These are phyloP conservation scores for Croton laevigatus DNA, from an alignment of 441 rosid species.

Conservation along the genomic window DNA sequence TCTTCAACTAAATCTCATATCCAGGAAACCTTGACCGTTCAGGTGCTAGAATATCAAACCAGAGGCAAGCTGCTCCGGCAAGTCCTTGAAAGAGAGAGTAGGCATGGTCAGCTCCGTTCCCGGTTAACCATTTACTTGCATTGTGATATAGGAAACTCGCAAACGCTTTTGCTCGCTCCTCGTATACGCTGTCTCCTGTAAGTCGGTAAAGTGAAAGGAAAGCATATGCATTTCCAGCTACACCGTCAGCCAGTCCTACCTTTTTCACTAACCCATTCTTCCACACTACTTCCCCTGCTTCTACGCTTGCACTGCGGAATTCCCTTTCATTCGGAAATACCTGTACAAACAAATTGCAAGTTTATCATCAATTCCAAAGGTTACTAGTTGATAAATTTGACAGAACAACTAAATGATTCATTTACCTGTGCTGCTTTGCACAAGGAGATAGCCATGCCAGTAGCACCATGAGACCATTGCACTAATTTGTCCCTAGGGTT, in stretches of 20 bases:
- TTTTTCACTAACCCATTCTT: slow-evolving; percentile 73
- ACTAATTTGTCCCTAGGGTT: slow-evolving; percentile 78
- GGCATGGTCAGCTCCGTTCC: slow-evolving; percentile 26
- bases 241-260: slow-evolving; percentile 73
- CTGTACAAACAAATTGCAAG: slow-evolving; percentile 19
- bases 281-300: slow-evolving; percentile 96
- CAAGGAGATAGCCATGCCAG: slow-evolving; percentile 62
- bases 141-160: slow-evolving; percentile 61
- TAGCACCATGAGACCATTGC: slow-evolving; percentile 88
- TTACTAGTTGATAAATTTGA: no score
- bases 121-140: slow-evolving; percentile 27
- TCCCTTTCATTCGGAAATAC: slow-evolving; percentile 61
- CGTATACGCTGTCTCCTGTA: slow-evolving; percentile 65
- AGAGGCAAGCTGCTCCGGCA: slow-evolving; percentile 64
- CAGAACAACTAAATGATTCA: not conserved
- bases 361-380: not conserved
- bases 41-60: slow-evolving; percentile 57
- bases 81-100: slow-evolving; percentile 72
- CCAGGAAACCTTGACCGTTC: slow-evolving; percentile 68
- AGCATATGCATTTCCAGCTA: slow-evolving; percentile 71
- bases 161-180: slow-evolving; percentile 71
- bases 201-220: slow-evolving; percentile 70
- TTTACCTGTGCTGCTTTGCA: slow-evolving; percentile 70
- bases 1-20: slow-evolving; percentile 44
- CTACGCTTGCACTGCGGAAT: slow-evolving; percentile 71